Percentiles rank a stretch among this genome's conserved stretches.
These are phyloP conservation scores for Sungouiozyma intestinalis DNA, from an alignment of 805 yeast genomes.

Conservation along the genomic window DNA sequence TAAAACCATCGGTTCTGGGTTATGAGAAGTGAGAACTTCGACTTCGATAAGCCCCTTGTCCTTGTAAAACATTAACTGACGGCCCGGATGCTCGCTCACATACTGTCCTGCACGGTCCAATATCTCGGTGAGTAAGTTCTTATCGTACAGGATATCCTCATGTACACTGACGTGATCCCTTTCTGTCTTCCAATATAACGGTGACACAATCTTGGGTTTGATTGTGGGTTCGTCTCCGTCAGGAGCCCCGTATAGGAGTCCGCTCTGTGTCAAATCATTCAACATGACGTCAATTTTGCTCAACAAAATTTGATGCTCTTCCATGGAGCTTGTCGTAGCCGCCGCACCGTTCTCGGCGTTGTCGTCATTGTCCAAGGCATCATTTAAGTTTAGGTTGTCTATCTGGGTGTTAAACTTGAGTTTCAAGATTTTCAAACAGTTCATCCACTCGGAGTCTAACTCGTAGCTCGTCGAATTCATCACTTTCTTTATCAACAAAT, in stretches of 20 bases:
- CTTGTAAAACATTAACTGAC: constrained; percentile 47
- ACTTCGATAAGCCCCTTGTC: constrained; percentile 54
- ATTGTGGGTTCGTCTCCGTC: constrained; percentile 15
- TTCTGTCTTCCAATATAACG: constrained; percentile 63
- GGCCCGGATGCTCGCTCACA: constrained; percentile 39
- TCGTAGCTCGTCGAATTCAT: constrained; percentile 13
- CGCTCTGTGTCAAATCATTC: constrained; percentile 53
- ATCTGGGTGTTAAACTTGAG: constrained; percentile 1
- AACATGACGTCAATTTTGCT: constrained; percentile 77
- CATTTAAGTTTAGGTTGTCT: constrained; percentile 1
- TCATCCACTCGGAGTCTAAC: neutral
- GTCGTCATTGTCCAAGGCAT: constrained; percentile 1
- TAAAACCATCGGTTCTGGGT: neutral
- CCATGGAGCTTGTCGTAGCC: constrained; percentile 4
- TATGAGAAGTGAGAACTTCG: constrained; percentile 43
- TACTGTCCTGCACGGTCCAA: constrained; percentile 35
- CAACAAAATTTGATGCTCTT: constrained; percentile 23
- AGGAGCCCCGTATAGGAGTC: constrained; percentile 25
- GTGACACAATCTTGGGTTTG: constrained; percentile 58
- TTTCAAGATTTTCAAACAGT: constrained; percentile 1
- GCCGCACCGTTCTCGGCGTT: constrained; percentile 1
- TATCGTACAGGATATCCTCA: neutral
- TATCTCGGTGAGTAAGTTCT: constrained; percentile 1
- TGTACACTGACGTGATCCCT: neutral
- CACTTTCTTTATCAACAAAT: constrained; percentile 17